phyloP scores from a whole-genome alignment of 345 rosid species.

The Garcia nutans region DNA sequence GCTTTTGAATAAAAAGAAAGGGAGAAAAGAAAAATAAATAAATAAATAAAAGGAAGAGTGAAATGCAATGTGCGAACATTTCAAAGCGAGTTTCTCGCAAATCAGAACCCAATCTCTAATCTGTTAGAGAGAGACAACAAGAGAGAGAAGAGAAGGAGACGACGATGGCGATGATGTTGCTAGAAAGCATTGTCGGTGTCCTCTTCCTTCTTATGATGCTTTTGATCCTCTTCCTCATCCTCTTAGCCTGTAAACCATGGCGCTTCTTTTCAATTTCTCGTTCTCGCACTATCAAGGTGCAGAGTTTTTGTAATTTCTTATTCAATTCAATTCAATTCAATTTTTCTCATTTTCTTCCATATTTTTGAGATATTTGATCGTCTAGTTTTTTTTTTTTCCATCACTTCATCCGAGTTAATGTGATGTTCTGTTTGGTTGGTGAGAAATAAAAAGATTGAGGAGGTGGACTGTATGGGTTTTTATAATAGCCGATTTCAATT shows the following conservation, averaged over 20 bases:
- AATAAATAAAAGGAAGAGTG: slow-evolving; percentile 3
- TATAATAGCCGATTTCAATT: background rate
- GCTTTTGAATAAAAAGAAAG: no score
- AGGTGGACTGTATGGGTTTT: background rate
- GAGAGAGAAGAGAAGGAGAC: slow-evolving; percentile 41
- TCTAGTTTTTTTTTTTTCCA: background rate
- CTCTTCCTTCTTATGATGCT: slow-evolving; percentile 55
- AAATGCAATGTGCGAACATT: slow-evolving; percentile 47
- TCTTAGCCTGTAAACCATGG: slow-evolving; percentile 89
- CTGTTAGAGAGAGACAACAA: slow-evolving; percentile 26
- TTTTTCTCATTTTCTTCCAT: background rate
- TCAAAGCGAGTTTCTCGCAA: slow-evolving; percentile 81
- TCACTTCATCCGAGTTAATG: background rate
- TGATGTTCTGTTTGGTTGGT: slow-evolving; percentile 1
- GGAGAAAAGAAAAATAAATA: no score
- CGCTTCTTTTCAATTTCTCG: slow-evolving; percentile 59
- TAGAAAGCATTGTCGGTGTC: slow-evolving; percentile 45
- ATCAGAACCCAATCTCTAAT: slow-evolving; percentile 44
- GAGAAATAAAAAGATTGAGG: background rate
- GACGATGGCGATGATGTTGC: slow-evolving; percentile 56
- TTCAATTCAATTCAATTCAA: background rate
- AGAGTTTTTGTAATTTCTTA: no score
- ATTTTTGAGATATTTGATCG: background rate
- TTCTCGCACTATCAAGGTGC: slow-evolving; percentile 57
- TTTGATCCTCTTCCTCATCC: slow-evolving; percentile 58